These are phyloP conservation scores for Piper longum DNA, from an alignment of 164 flowering plant species.

Conservation along the genomic window DNA sequence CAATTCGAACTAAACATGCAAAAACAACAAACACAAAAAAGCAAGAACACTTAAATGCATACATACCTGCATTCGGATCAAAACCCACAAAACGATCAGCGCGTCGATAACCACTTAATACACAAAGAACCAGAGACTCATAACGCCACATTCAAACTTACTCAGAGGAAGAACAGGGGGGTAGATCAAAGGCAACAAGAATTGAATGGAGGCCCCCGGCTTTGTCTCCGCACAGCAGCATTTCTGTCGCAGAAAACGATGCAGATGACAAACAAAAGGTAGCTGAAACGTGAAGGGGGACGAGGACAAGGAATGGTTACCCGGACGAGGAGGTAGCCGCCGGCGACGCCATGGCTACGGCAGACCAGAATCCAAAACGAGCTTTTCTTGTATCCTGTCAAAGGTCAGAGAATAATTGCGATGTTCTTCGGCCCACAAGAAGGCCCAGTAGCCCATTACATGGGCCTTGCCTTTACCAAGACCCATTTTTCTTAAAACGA, in stretches of 20 bases:
- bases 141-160: constrained; percentile 12
- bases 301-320: constrained; percentile 7
- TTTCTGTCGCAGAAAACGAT: constrained; percentile 20
- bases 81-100: neutral
- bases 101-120: neutral
- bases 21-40: neutral
- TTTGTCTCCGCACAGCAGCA: constrained; percentile 21
- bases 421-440: too few relatives aligned
- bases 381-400: too few relatives aligned
- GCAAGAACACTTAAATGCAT: too few relatives aligned
- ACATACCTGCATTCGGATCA: neutral
- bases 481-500: too few relatives aligned
- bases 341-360: constrained; percentile 12
- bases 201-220: constrained; percentile 41
- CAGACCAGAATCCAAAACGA: too few relatives aligned
- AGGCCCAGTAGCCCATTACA: too few relatives aligned
- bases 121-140: neutral
- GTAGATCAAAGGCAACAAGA: constrained; percentile 72
- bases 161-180: constrained; percentile 96
- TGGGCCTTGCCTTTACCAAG: too few relatives aligned
- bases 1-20: constrained; percentile 49
- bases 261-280: neutral
- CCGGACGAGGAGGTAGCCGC: constrained; percentile 15
- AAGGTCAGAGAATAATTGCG: too few relatives aligned
- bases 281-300: neutral